These are phyloP conservation scores for Excoecaria cochinchinensis DNA, from an alignment of 345 rosid genomes.

Conservation along the genomic window DNA sequence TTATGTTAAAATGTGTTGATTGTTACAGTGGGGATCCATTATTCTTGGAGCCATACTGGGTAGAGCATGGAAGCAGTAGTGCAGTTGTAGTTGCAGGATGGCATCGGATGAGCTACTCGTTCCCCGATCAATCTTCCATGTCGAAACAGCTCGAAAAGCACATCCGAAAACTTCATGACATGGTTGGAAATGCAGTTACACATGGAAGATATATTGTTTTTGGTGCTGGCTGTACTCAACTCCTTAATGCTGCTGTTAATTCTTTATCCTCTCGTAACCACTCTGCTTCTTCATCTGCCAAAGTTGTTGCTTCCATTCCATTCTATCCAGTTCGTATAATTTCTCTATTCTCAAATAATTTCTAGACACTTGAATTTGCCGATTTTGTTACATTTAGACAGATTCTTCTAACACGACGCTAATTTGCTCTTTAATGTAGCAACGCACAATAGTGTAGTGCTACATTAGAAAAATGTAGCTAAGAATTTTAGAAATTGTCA, in stretches of 20 bases:
- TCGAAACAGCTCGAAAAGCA: constrained; percentile 42
- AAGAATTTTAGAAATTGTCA: no score
- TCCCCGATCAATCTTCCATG: constrained; percentile 18
- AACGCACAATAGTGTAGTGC: no score
- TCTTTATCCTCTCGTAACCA: constrained; percentile 43
- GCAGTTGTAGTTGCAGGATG: constrained; percentile 51
- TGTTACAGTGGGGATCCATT: constrained; percentile 53
- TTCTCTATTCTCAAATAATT: neutral
- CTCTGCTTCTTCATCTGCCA: constrained; percentile 40
- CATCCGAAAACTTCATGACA: constrained; percentile 47
- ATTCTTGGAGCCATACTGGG: constrained; percentile 60
- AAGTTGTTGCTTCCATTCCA: constrained; percentile 53
- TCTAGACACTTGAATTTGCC: no score
- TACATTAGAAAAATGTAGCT: no score
- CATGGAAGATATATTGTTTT: constrained; percentile 44
- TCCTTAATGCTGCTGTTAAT: constrained; percentile 62
- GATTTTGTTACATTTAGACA: no score
- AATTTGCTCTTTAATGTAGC: no score
- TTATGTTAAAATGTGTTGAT: no score
- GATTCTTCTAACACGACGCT: no score
- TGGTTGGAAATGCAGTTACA: constrained; percentile 57
- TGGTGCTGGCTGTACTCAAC: constrained; percentile 69
- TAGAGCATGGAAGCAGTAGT: constrained; percentile 43
- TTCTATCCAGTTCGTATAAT: constrained; percentile 44
- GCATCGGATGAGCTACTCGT: constrained; percentile 56